Evolutionary conservation across 2,329 filamentous ascomycete species (phyloP), one percentile per base, ranked within the genome.

Genomic region (Pseudocercospora crystallina): DNA sequence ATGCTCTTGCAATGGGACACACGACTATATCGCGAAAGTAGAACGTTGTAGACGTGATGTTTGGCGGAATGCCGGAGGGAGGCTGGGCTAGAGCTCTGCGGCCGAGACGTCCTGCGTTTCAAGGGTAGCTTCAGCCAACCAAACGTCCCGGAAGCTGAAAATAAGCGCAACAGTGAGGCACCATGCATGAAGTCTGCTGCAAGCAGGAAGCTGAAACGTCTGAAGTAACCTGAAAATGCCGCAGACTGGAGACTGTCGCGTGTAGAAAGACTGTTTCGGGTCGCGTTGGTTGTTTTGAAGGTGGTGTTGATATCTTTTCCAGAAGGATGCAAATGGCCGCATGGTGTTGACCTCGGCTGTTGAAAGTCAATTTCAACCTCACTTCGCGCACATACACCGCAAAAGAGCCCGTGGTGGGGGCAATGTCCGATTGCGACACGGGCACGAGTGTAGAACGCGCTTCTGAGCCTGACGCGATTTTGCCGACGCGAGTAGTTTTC

Each of bases 21-120:
- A 65, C 65, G 65, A 65, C 61, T 47, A 63, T 50, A 56, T 63
- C 65, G 59, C 65, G 65, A 65, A 63, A 61, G 52, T 49, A 42
- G 64, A 65, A 59, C 64, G 63, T 49, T 61, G 47, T 62, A 57
- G 57, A 61, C 59, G 61, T 62, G 61, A 59, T 65, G 58, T 62
- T 50, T 66, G 64, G 64, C 43, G 41, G 55, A 44, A 36, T 47
- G 54, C 38, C 51, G 57, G 51, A 45, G 42, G 48, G 61, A 51
- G 80, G 80, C 17, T 59, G 56, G 57, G 32, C 36, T 29, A 49
- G 48, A 34, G 50, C 36, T 44, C 53, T 39, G 43, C 49, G 48
- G 48, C 37, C 54, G 37, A 43, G 29, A 41, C 50, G 47, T 33
- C 15, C 14, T 47, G 39, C 44, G 54, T 59, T 59, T 59, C 56